Evolutionary conservation across 768 basidiomycete genomes (phyloP).

Genomic region (Lentinula sp.): DNA sequence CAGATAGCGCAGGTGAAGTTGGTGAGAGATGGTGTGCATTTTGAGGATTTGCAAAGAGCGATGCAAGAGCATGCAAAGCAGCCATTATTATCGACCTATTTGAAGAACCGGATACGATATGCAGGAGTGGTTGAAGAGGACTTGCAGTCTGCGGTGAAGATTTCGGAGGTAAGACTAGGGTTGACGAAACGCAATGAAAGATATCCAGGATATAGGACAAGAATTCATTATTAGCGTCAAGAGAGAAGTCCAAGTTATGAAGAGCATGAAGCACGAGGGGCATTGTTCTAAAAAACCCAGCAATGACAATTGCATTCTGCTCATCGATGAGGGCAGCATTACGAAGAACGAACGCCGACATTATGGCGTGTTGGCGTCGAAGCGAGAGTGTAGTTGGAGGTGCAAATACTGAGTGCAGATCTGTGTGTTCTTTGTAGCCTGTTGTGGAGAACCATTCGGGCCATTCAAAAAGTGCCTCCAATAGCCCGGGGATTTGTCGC

Average conservation of each 20-base stretch:
- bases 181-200: constrained; percentile 54
- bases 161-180: constrained; percentile 28
- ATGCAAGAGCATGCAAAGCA: constrained; percentile 52
- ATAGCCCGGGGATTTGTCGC: constrained; percentile 65
- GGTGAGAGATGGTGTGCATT: constrained; percentile 50
- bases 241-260: constrained; percentile 48
- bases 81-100: constrained; percentile 77
- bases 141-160: constrained; percentile 27
- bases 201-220: constrained; percentile 68
- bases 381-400: constrained; percentile 40
- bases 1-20: constrained; percentile 53
- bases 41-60: constrained; percentile 53
- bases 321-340: constrained; percentile 70
- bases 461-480: constrained; percentile 83
- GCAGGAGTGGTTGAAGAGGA: constrained; percentile 52
- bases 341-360: constrained; percentile 82
- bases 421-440: constrained; percentile 42
- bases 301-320: constrained; percentile 53
- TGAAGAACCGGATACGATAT: constrained; percentile 47
- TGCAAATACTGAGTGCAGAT: constrained; percentile 48
- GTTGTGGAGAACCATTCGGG: constrained; percentile 76
- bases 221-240: constrained; percentile 70
- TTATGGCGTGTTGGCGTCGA: constrained; percentile 71
- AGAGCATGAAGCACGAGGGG: constrained; percentile 63
- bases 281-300: constrained; percentile 52